A percentile compares a stretch with the other conserved stretches of the same genome.
Evolutionary conservation across 2,329 filamentous ascomycete species (phyloP).

Genomic region (Dendryphion nanum): DNA sequence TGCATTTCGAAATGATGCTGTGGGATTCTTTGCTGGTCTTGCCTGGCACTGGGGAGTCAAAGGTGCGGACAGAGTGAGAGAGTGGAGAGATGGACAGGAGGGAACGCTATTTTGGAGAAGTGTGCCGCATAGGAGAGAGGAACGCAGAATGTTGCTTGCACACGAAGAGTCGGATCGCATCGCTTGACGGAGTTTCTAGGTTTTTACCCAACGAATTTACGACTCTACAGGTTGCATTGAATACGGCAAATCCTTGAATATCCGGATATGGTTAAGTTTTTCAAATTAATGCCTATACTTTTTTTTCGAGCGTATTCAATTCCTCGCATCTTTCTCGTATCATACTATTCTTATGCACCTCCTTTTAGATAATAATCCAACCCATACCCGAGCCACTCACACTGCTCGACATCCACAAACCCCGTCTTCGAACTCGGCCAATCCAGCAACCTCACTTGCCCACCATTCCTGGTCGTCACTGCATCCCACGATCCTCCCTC

Average conservation of each 20-base stretch:
- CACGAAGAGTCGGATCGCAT: slow-evolving; percentile 28
- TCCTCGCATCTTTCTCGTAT: background rate
- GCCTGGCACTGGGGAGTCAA: slow-evolving; percentile 70
- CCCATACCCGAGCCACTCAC: slow-evolving; percentile 37
- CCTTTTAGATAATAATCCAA: slow-evolving; percentile 34
- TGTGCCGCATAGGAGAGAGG: slow-evolving; percentile 14
- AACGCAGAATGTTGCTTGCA: slow-evolving; percentile 21
- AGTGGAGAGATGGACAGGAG: slow-evolving; percentile 17
- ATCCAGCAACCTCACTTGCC: slow-evolving; percentile 47
- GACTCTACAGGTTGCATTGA: too few relatives aligned
- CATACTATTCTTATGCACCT: too few relatives aligned
- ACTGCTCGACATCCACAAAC: slow-evolving; percentile 55
- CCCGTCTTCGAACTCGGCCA: slow-evolving; percentile 44
- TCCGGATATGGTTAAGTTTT: too few relatives aligned
- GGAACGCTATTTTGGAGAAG: slow-evolving; percentile 26
- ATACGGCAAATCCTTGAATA: too few relatives aligned
- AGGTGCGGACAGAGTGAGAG: slow-evolving; percentile 20
- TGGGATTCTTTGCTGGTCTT: slow-evolving; percentile 82
- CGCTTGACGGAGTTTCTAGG: too few relatives aligned
- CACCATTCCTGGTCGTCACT: slow-evolving; percentile 35
- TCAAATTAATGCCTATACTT: too few relatives aligned
- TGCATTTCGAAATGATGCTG: slow-evolving; percentile 84
- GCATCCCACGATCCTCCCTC: slow-evolving; percentile 35
- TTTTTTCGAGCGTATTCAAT: too few relatives aligned
- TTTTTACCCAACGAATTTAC: too few relatives aligned